phyloP scores from a whole-genome alignment of 2,329 filamentous ascomycete species.

The Pseudocercospora crystallina region DNA sequence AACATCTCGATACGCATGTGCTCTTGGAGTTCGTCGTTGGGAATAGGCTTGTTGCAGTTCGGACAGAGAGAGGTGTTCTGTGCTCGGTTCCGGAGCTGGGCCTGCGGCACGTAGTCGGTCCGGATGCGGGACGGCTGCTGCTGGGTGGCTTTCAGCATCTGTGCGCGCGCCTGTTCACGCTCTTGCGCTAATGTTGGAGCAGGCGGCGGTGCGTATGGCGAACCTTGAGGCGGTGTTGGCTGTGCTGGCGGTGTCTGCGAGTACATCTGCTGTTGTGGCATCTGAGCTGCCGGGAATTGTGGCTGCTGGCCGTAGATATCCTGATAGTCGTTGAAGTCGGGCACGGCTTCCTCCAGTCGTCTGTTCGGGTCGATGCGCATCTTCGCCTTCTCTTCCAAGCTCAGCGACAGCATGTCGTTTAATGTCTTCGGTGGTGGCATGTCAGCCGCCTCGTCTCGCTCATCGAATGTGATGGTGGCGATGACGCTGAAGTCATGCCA shows the following conservation, averaged over 20 bases:
- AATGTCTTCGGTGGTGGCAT: constrained; percentile 87
- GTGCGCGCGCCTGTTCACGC: constrained; percentile 66
- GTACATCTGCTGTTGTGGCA: constrained; percentile 24
- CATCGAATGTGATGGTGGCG: constrained; percentile 89
- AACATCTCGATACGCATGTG: constrained; percentile 95
- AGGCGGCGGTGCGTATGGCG: constrained; percentile 22
- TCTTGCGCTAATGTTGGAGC: constrained; percentile 34
- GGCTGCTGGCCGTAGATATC: constrained; percentile 35
- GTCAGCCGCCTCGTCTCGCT: constrained; percentile 80
- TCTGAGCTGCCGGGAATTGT: constrained; percentile 30
- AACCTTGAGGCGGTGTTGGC: constrained; percentile 34
- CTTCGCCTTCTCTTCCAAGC: constrained; percentile 90
- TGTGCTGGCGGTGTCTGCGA: constrained; percentile 26
- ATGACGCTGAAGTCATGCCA: constrained; percentile 98
- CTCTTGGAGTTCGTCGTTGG: constrained; percentile 80
- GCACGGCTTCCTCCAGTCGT: constrained; percentile 93
- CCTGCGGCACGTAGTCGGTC: constrained; percentile 86
- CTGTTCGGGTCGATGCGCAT: constrained; percentile 79
- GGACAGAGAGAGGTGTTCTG: constrained; percentile 76
- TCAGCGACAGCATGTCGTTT: constrained; percentile 89
- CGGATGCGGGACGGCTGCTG: constrained; percentile 69
- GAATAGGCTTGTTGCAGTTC: constrained; percentile 89
- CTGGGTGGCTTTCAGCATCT: constrained; percentile 61
- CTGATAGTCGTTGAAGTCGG: constrained; percentile 63
- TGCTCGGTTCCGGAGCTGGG: constrained; percentile 54